Percentiles rank a stretch among this genome's conserved stretches.
phyloP scores from a whole-genome alignment of 148 eudicot species.

The Persicaria maculosa region DNA sequence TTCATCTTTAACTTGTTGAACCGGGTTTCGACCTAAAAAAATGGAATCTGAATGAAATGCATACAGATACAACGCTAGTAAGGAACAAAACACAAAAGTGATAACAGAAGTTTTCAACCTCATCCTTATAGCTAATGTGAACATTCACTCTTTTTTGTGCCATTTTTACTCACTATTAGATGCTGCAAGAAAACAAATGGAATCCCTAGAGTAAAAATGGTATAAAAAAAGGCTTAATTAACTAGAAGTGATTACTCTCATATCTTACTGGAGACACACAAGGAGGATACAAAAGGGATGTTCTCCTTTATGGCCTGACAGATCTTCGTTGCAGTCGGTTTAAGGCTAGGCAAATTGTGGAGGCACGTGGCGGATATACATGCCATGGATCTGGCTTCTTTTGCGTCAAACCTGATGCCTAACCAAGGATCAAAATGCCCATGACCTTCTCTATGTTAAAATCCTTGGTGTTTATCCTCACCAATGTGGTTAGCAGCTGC shows the following conservation, averaged over 20 bases:
- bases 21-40: no score
- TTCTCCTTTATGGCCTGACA: slow-evolving; percentile 30
- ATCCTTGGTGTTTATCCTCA: slow-evolving; percentile 18
- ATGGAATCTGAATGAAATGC: no score
- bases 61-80: neutral
- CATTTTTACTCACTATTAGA: neutral
- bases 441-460: slow-evolving; percentile 27
- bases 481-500: slow-evolving; percentile 34
- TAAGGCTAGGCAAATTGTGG: slow-evolving; percentile 41
- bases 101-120: no score
- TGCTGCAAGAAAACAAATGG: neutral
- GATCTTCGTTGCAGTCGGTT: slow-evolving; percentile 57
- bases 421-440: slow-evolving; percentile 43
- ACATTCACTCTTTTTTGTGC: neutral
- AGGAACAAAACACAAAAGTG: neutral
- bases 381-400: slow-evolving; percentile 39
- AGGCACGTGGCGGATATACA: slow-evolving; percentile 42
- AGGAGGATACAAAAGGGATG: slow-evolving; percentile 18
- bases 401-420: slow-evolving; percentile 18
- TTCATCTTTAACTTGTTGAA: no score
- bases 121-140: neutral
- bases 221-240: neutral
- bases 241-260: neutral
- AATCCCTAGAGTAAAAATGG: neutral
- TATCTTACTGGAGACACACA: neutral